These are phyloP conservation scores for Yarrowia sp. DNA, from an alignment of 805 yeast genomes.

Conservation along the genomic window DNA sequence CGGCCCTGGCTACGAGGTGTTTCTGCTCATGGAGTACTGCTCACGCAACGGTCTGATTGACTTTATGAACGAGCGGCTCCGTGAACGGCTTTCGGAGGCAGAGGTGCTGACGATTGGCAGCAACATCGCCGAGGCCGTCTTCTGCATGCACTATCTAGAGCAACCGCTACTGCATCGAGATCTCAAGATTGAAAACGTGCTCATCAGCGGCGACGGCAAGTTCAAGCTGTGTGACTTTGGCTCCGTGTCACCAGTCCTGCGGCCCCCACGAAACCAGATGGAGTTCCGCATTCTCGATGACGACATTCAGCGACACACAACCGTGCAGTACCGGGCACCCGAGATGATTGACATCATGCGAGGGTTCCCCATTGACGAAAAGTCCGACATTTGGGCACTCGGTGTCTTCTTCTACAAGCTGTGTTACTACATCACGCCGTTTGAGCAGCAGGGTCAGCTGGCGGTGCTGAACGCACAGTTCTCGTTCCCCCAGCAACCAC, in stretches of 20 bases:
- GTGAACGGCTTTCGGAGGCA: conserved; percentile 69
- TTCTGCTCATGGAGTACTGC: conserved; percentile 90
- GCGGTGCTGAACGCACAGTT: conserved; percentile 84
- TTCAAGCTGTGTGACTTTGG: conserved; percentile 95
- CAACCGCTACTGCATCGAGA: conserved; percentile 85
- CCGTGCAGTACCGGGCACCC: conserved; percentile 93
- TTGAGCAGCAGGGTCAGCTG: conserved; percentile 77
- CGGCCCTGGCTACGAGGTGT: conserved; percentile 68
- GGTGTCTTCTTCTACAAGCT: conserved; percentile 89
- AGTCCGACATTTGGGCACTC: conserved; percentile 94
- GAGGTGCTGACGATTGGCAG: conserved; percentile 82
- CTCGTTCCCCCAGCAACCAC: conserved; percentile 68
- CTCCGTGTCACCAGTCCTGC: conserved; percentile 66
- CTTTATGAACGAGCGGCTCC: conserved; percentile 81
- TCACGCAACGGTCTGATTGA: conserved; percentile 80
- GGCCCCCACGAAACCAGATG: conserved; percentile 72
- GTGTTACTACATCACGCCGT: conserved; percentile 92
- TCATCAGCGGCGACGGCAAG: conserved; percentile 62
- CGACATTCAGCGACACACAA: conserved; percentile 85
- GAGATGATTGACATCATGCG: conserved; percentile 91
- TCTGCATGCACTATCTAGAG: conserved; percentile 73
- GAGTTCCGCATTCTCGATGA: conserved; percentile 76
- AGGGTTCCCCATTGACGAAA: conserved; percentile 83
- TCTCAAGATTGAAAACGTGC: conserved; percentile 89
- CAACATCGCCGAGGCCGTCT: conserved; percentile 75